Percentiles rank a stretch among this genome's conserved stretches.
Conservation (phyloP, 2,329 filamentous ascomycete species). For the Cercospora sp. region DNA sequence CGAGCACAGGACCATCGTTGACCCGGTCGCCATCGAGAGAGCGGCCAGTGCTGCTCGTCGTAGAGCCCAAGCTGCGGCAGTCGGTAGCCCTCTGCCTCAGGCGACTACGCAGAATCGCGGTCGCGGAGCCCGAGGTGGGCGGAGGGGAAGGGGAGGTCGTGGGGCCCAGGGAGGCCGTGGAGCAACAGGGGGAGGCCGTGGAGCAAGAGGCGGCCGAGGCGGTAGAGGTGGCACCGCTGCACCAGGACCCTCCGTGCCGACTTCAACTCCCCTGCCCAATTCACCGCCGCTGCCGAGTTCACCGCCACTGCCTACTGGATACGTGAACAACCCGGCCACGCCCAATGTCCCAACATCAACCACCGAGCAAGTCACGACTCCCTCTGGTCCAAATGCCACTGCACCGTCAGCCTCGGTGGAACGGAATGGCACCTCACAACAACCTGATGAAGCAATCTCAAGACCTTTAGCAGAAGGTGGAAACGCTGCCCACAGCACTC, state of each 20-base stretch:
- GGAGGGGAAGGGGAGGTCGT: not conserved
- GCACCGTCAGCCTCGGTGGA: not conserved
- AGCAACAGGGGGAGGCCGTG: not conserved
- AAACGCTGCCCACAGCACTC: not conserved
- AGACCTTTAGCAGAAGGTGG: not conserved
- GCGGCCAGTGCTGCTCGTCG: conserved; percentile 3
- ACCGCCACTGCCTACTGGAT: not conserved
- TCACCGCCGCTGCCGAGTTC: not conserved
- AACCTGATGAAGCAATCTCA: not conserved
- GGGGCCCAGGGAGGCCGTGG: not conserved
- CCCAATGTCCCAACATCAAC: not conserved
- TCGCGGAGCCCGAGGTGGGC: not conserved
- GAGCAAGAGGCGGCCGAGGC: not conserved
- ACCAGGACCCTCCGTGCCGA: not conserved
- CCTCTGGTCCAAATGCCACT: not conserved
- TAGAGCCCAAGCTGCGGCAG: not conserved
- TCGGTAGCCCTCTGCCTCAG: not conserved
- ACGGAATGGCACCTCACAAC: not conserved
- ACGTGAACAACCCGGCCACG: not conserved
- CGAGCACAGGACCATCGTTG: not conserved
- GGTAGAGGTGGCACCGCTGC: not conserved
- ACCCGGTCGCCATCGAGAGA: not conserved
- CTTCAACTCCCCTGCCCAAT: not conserved
- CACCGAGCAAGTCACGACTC: not conserved
- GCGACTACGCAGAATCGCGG: not conserved